These are phyloP conservation scores for Zymoseptoria ardabiliae DNA, from an alignment of 2,329 filamentous ascomycete genomes.

Conservation along the genomic window DNA sequence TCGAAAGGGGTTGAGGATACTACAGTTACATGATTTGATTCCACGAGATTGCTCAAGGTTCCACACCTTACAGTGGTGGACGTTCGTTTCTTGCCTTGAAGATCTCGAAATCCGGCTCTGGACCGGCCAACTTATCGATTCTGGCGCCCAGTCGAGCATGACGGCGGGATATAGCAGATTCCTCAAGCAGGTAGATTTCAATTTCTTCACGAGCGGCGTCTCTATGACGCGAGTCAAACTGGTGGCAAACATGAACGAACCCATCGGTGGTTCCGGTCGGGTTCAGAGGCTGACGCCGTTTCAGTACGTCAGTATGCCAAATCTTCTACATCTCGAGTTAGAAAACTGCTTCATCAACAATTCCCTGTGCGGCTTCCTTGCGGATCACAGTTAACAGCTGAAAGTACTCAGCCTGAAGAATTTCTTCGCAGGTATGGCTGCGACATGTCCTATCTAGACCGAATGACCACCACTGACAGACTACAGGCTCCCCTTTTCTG, in stretches of 20 bases:
- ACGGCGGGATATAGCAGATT: background rate
- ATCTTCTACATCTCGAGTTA: background rate
- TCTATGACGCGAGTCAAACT: background rate
- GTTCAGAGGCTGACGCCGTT: background rate
- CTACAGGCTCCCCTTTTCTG: background rate
- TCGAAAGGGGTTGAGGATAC: background rate
- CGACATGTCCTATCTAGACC: background rate
- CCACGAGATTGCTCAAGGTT: background rate
- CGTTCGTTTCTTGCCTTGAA: background rate
- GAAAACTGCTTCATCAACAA: background rate
- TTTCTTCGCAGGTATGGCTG: background rate
- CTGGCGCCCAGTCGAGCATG: background rate
- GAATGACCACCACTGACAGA: background rate
- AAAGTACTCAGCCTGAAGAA: background rate
- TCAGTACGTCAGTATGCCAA: background rate
- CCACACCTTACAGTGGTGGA: background rate
- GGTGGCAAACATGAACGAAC: background rate
- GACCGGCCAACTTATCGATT: background rate
- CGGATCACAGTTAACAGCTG: background rate
- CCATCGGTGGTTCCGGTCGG: background rate
- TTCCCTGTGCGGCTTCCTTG: background rate
- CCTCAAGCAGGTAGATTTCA: background rate
- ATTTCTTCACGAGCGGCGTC: background rate
- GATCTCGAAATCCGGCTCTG: background rate
- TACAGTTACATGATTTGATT: background rate